Evolutionary conservation across 2,329 filamentous ascomycete species (phyloP).

Genomic region (Beauveria caledonica): DNA sequence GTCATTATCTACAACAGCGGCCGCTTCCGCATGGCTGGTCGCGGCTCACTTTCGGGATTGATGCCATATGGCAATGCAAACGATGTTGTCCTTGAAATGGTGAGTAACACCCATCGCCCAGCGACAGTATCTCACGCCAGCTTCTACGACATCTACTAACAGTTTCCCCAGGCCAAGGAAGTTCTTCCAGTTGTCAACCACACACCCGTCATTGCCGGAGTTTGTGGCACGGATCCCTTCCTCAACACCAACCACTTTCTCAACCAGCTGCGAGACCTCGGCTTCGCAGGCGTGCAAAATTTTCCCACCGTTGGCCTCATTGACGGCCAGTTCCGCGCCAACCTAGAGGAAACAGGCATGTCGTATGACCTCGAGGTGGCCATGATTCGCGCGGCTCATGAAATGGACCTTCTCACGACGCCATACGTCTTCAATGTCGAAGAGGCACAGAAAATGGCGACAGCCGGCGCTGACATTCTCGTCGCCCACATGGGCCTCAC

Average conservation of each 20-base stretch:
- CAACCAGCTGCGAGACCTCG: conserved; percentile 48
- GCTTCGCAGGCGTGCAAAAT: conserved; percentile 64
- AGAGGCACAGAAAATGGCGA: conserved; percentile 53
- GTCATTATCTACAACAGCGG: conserved; percentile 69
- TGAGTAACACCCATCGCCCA: conserved; percentile 17
- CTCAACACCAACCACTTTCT: conserved; percentile 54
- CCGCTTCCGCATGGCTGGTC: conserved; percentile 64
- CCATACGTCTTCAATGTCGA: conserved; percentile 61
- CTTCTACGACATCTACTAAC: neutral
- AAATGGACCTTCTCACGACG: conserved; percentile 55
- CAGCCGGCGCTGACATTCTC: conserved; percentile 57
- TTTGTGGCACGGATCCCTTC: conserved; percentile 65
- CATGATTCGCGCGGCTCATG: conserved; percentile 52
- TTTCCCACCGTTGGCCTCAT: conserved; percentile 67
- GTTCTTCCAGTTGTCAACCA: conserved; percentile 56
- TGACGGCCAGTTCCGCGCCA: conserved; percentile 57
- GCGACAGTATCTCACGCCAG: neutral
- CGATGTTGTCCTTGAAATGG: conserved; percentile 62
- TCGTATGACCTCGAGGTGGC: conserved; percentile 59
- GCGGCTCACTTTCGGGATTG: conserved; percentile 58
- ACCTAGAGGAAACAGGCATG: conserved; percentile 67
- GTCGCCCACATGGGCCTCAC: conserved; percentile 64
- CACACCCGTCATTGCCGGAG: conserved; percentile 60
- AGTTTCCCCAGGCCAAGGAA: conserved; percentile 43
- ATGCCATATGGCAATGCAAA: conserved; percentile 68